Base-by-base conservation (phyloP, 208 protist species). In the Trypanosoma avium region DNA sequence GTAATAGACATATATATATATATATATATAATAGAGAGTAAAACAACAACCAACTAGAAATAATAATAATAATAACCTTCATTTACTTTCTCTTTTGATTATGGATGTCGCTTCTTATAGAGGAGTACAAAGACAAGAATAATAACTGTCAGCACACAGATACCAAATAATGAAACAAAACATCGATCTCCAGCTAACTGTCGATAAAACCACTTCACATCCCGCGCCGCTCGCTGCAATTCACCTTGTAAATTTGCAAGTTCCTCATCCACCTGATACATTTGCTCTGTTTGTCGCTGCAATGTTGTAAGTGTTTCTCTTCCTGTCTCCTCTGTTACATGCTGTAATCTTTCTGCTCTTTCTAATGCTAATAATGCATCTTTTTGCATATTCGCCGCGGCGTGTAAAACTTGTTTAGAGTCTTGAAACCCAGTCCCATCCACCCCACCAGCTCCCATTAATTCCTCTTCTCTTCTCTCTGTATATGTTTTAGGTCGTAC, bases 191-290 rank as follows among this genome's bases (percentile, higher is more conserved):
- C 76, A 21, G 85, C 82, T 47, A 92, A 55, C 64, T 90, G 85
- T 0, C 85, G 69, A 52, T 78, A 88, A 70, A 94, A 94, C 79
- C 83, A 91, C 52, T 60, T 74, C 27, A 94, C 59, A 45, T 94
- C 85, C 29, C 81, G 72, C 10, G 77, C 61, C 43, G 83, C 88
- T 40, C 79, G 85, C 57, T 94, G 81, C 32, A 94, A 49, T 43
- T 82, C 52, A 4, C 88, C 88, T 36, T 87, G 81, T 42, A 94
- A 40, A 50, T 87, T 82, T 50, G 84, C 70, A 48, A 94, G 71
- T 61, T 88, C 85, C 60, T 92, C 83, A 62, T 94, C 83, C 12
- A 94, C 76, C 19, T 91, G 82, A 29, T 92, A 90, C 76, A 92
- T 87, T 38, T 79, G 75, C 64, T 91, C 79, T 33, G 77, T 86